These are phyloP conservation scores for Phytophthora idaei DNA, from an alignment of 352 stramenopile species.

Conservation along the genomic window DNA sequence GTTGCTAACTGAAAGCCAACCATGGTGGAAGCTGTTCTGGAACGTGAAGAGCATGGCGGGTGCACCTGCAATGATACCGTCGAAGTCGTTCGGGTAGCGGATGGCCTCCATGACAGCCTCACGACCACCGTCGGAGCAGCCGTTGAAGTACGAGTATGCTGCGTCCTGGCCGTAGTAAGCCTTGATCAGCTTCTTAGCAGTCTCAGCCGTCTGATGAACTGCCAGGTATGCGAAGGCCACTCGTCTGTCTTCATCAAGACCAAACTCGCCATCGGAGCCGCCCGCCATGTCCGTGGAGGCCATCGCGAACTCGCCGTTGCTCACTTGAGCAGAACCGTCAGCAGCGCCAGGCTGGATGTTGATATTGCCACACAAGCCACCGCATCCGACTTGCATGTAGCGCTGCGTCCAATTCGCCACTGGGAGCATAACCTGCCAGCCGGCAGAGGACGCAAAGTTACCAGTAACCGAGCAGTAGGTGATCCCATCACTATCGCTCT, in stretches of 20 bases:
- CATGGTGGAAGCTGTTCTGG: slow-evolving; percentile 52
- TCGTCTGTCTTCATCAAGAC: slow-evolving; percentile 33
- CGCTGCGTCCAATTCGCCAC: slow-evolving; percentile 50
- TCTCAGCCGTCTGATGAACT: slow-evolving; percentile 43
- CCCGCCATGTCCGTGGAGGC: slow-evolving; percentile 43
- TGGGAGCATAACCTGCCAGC: slow-evolving; percentile 40
- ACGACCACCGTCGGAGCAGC: slow-evolving; percentile 47
- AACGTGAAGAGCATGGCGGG: slow-evolving; percentile 49
- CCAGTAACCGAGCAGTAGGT: slow-evolving; percentile 41
- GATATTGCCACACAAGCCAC: slow-evolving; percentile 46
- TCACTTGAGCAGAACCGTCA: slow-evolving; percentile 31
- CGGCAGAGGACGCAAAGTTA: slow-evolving; percentile 20
- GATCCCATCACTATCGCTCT: slow-evolving; percentile 32
- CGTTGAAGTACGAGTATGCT: slow-evolving; percentile 53
- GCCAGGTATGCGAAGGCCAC: slow-evolving; percentile 46
- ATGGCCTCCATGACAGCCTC: slow-evolving; percentile 50
- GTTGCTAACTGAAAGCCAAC: slow-evolving; percentile 44
- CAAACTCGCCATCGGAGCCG: slow-evolving; percentile 38
- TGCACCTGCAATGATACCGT: slow-evolving; percentile 47
- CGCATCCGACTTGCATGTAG: slow-evolving; percentile 48
- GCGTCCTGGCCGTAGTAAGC: slow-evolving; percentile 44
- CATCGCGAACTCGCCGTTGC: slow-evolving; percentile 40
- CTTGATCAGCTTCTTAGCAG: slow-evolving; percentile 47
- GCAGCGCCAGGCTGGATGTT: slow-evolving; percentile 28
- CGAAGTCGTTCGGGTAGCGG: slow-evolving; percentile 47